Percentiles rank a stretch among this genome's conserved stretches.
phyloP scores from a whole-genome alignment of 805 yeast genomes.

The Brettanomyces naardenensis region DNA sequence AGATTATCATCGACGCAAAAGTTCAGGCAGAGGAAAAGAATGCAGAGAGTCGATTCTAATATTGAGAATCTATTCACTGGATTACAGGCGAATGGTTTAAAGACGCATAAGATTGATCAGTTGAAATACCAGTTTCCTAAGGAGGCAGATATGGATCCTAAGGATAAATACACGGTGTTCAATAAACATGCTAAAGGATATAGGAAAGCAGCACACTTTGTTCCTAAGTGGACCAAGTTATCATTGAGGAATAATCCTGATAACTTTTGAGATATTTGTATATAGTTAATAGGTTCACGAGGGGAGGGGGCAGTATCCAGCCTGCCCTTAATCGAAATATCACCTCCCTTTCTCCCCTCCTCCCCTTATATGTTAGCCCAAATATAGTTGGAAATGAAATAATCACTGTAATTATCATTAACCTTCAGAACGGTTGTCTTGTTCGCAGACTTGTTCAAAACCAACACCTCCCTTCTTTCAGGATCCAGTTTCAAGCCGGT shows the following conservation, averaged over 20 bases:
- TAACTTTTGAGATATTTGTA: constrained; percentile 37
- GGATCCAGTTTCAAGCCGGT: constrained; percentile 47
- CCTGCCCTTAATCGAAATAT: no score
- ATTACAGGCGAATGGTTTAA: constrained; percentile 27
- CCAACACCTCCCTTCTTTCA: constrained; percentile 34
- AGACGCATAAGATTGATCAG: constrained; percentile 26
- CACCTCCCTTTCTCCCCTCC: no score
- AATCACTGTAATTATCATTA: constrained; percentile 49
- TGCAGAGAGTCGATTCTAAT: constrained; percentile 74
- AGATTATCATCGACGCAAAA: constrained; percentile 76
- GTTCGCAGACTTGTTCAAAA: constrained; percentile 40
- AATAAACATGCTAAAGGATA: constrained; percentile 67
- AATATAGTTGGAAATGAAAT: constrained; percentile 63
- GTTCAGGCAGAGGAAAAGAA: constrained; percentile 73
- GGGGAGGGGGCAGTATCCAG: no score
- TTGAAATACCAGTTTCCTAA: constrained; percentile 55
- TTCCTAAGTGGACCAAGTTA: constrained; percentile 87
- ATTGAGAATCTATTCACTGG: constrained; percentile 56
- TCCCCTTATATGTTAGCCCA: constrained; percentile 63
- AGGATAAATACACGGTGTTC: constrained; percentile 84
- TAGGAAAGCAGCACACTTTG: constrained; percentile 81
- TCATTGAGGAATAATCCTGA: constrained; percentile 76
- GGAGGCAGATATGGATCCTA: constrained; percentile 71
- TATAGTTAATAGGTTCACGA: no score
- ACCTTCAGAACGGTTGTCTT: constrained; percentile 43